phyloP scores from a whole-genome alignment of 768 basidiomycete species.

The Amyloporia xantha region DNA sequence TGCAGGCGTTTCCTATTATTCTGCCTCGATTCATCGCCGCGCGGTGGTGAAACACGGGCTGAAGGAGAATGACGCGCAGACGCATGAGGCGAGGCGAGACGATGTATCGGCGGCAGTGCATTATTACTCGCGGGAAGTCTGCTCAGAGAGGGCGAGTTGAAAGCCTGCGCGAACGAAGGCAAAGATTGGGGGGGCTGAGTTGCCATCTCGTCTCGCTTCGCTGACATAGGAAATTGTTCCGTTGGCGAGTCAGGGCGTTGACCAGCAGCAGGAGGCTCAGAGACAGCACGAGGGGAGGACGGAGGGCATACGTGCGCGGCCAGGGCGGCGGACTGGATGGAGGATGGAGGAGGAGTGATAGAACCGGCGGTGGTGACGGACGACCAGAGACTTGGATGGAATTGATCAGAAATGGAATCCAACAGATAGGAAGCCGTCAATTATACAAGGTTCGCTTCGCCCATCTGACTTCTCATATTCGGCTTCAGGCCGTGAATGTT shows the following conservation, averaged over 20 bases:
- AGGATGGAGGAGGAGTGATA: constrained; percentile 5
- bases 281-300: constrained; percentile 1
- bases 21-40: constrained; percentile 13
- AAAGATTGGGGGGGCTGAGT: constrained; percentile 53
- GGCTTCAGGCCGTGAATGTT: too few relatives aligned
- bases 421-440: constrained; percentile 18
- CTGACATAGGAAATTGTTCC: constrained; percentile 30
- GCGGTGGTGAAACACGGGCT: constrained; percentile 16
- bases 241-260: neutral
- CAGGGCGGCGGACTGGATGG: constrained; percentile 3
- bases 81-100: constrained; percentile 27
- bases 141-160: constrained; percentile 50
- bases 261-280: too few relatives aligned
- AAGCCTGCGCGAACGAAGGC: constrained; percentile 75
- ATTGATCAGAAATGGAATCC: constrained; percentile 12
- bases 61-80: constrained; percentile 14
- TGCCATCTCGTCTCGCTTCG: constrained; percentile 35
- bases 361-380: neutral
- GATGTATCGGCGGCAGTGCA: constrained; percentile 60
- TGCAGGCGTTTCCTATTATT: constrained; percentile 23
- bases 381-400: constrained; percentile 3
- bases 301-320: neutral
- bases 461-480: too few relatives aligned
- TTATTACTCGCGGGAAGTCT: constrained; percentile 45
- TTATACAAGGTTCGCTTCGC: constrained; percentile 18